Evolutionary conservation across 352 stramenopile species (phyloP).

Genomic region (Thalassiosira livingstoniorum): DNA sequence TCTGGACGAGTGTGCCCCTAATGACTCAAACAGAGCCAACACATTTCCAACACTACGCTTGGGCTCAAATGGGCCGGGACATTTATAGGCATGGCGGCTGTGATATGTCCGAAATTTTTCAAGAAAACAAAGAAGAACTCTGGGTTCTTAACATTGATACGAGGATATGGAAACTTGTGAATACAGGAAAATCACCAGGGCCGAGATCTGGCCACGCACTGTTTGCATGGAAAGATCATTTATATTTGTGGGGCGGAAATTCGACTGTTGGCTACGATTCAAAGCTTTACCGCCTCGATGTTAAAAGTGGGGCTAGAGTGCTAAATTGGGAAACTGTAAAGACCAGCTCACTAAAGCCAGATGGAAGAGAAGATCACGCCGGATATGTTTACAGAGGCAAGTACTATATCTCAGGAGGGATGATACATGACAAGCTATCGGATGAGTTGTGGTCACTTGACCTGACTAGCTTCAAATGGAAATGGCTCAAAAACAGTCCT

Average conservation of each 20-base stretch:
- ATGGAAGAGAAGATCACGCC: constrained; percentile 21
- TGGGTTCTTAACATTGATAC: constrained; percentile 28
- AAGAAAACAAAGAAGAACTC: background rate
- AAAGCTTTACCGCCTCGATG: constrained; percentile 31
- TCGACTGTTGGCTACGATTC: background rate
- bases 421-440: background rate
- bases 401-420: constrained; percentile 34
- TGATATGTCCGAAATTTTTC: background rate
- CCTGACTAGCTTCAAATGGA: constrained; percentile 35
- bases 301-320: background rate
- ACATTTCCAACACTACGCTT: constrained; percentile 4
- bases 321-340: constrained; percentile 40
- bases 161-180: constrained; percentile 14
- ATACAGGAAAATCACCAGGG: constrained; percentile 31
- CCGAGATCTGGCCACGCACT: constrained; percentile 28
- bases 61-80: constrained; percentile 6
- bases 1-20: constrained; percentile 19
- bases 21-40: constrained; percentile 16
- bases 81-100: constrained; percentile 38
- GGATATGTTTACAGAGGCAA: constrained; percentile 47
- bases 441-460: constrained; percentile 34
- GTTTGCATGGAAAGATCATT: constrained; percentile 20
- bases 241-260: constrained; percentile 46
- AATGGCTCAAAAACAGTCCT: constrained; percentile 17
- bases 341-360: constrained; percentile 4